These are phyloP conservation scores for Coniosporium tulheliwenetii DNA, from an alignment of 2,329 filamentous ascomycete genomes.

Conservation along the genomic window DNA sequence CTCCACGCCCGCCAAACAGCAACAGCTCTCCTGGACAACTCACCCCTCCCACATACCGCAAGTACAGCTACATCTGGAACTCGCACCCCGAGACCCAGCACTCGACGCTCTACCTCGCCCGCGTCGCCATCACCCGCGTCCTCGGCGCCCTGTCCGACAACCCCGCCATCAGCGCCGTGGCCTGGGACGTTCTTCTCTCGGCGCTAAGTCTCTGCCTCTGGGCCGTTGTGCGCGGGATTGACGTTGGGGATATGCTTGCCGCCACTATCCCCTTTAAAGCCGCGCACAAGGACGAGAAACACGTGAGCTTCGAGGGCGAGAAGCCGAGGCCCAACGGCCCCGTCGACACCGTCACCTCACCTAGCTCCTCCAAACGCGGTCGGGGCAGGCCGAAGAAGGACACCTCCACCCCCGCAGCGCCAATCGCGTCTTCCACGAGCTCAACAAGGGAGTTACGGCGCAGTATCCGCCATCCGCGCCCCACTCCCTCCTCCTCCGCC, in stretches of 20 bases:
- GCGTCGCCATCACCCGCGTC: slow-evolving; percentile 29
- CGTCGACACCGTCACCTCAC: slow-evolving; percentile 2
- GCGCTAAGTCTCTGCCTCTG: slow-evolving; percentile 38
- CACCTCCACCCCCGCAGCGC: neutral
- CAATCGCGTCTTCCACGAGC: slow-evolving; percentile 2
- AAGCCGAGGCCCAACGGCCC: slow-evolving; percentile 3
- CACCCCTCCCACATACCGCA: slow-evolving; percentile 27
- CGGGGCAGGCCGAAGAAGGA: slow-evolving; percentile 15
- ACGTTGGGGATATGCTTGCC: slow-evolving; percentile 33
- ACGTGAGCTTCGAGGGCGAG: slow-evolving; percentile 10
- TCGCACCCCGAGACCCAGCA: slow-evolving; percentile 30
- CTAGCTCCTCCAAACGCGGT: slow-evolving; percentile 9
- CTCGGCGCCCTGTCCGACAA: slow-evolving; percentile 38
- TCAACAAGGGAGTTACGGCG: slow-evolving; percentile 4
- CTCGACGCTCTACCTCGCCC: slow-evolving; percentile 28
- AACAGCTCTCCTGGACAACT: slow-evolving; percentile 29
- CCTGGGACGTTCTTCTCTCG: slow-evolving; percentile 43
- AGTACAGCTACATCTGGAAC: slow-evolving; percentile 17
- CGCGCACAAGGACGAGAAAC: slow-evolving; percentile 10
- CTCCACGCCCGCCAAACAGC: slow-evolving; percentile 31
- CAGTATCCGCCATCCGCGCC: no score
- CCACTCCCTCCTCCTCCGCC: no score
- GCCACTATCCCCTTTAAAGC: slow-evolving; percentile 7
- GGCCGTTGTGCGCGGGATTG: slow-evolving; percentile 38
- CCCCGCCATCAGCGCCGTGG: slow-evolving; percentile 40